Percentiles rank a stretch among this genome's conserved stretches.
Conservation (phyloP, 179 eudicot species). For the Camellia oleifera region DNA sequence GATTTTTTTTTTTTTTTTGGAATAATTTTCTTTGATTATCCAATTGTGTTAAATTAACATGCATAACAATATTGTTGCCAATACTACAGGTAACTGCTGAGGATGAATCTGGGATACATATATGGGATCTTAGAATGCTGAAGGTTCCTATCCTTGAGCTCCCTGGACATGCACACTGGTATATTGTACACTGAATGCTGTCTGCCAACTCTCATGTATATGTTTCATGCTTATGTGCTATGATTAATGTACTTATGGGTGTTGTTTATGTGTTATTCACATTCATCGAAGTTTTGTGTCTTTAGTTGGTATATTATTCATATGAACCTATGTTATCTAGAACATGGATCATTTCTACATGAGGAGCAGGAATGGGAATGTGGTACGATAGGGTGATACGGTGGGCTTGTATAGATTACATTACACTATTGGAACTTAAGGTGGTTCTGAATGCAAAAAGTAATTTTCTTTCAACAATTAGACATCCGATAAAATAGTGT, state of each 20-base stretch:
- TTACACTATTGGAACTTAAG: no score
- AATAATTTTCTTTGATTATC: not conserved
- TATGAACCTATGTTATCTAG: no score
- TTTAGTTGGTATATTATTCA: no score
- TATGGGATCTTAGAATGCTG: slow-evolving; percentile 95
- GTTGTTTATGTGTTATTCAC: no score
- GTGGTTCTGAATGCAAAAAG: no score
- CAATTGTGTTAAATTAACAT: not conserved
- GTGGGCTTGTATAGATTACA: no score
- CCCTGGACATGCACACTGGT: slow-evolving; percentile 98
- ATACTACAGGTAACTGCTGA: slow-evolving; percentile 80
- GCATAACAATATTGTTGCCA: slow-evolving; percentile 8
- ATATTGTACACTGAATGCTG: slow-evolving; percentile 13
- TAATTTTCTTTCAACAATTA: no score
- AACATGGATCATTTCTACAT: no score
- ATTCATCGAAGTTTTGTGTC: no score
- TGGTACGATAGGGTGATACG: no score
- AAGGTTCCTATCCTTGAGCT: slow-evolving; percentile 78
- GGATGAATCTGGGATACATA: slow-evolving; percentile 87
- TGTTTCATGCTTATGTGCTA: not conserved
- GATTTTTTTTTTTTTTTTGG: not conserved
- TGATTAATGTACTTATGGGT: not conserved
- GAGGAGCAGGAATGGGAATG: no score
- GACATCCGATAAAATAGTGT: no score
- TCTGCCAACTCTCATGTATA: not conserved